Percentiles rank a stretch among this genome's conserved stretches.
Evolutionary conservation across 2,329 filamentous ascomycete species (phyloP).

Genomic region (Colletotrichum kahawae): DNA sequence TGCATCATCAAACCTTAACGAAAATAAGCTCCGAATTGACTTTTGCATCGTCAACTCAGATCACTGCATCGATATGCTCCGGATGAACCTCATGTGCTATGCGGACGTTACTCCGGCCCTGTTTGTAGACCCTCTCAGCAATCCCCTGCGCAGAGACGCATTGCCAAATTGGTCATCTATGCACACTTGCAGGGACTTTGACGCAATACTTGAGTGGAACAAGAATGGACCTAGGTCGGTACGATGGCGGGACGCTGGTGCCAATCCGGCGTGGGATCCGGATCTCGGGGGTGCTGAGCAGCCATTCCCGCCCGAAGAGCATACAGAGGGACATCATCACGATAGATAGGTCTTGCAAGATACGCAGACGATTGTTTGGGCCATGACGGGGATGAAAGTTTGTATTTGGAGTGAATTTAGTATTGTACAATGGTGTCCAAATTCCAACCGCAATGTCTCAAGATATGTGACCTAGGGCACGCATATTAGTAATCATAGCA

Average conservation of each 20-base stretch:
- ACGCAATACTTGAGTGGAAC: conserved; percentile 15
- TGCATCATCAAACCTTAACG: neutral
- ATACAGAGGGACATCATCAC: neutral
- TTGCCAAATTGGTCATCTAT: conserved; percentile 14
- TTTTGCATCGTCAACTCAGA: neutral
- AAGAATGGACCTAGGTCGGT: conserved; percentile 10
- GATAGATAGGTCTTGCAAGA: too few species aligned
- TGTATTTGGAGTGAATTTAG: too few species aligned
- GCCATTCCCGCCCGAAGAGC: conserved; percentile 2
- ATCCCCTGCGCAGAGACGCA: neutral
- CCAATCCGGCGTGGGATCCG: conserved; percentile 12
- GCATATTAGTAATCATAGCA: too few species aligned
- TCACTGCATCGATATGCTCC: conserved; percentile 13
- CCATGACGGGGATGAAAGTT: too few species aligned
- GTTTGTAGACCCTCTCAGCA: conserved; percentile 11
- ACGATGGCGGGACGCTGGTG: conserved; percentile 14
- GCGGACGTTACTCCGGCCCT: conserved; percentile 11
- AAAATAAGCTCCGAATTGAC: neutral
- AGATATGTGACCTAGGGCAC: too few species aligned
- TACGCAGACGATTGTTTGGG: too few species aligned
- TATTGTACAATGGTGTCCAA: too few species aligned
- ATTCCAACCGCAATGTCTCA: too few species aligned
- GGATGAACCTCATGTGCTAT: conserved; percentile 14
- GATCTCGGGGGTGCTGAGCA: neutral
- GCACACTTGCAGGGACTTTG: conserved; percentile 15